Evolutionary conservation across 2,329 filamentous ascomycete species (phyloP), one percentile per base, ranked within the genome.

Genomic region (Xylaria arbuscula): DNA sequence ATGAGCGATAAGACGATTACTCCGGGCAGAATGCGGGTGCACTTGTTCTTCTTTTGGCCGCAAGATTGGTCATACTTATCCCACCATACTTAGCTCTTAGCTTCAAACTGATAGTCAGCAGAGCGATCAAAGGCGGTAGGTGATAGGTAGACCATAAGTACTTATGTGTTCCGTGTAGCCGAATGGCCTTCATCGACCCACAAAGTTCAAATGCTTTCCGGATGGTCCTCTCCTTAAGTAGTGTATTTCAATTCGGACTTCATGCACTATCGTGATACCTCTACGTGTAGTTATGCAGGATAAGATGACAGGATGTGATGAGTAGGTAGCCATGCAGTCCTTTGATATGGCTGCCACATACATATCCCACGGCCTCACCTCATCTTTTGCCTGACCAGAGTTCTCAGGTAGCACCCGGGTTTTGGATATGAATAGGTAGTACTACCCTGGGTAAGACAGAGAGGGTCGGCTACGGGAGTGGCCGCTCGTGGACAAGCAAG

Each of bases 251-350:
- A 28, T 28, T 28, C 2, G 3, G 28, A 28, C 2, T 28, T 28
- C 28, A 5, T 28, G 28, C 28, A 5, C 28, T 28, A 28, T 28
- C 2, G 28, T 5, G 28, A 28, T 28, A 5, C 3, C 5, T 28
- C 28, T 28, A 28, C 28, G 28, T 56, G 28, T 15, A 15, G 22
- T 36, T 45, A 50, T 45, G 32, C 40, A 54, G 55, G 58, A 19
- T 13, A 53, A 63, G 36, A 48, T 50, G 28, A 60, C 34, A 63
- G 48, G 51, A 51, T 28, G 10, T 54, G 48, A 48, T 64, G 32
- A 32, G 28, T 24, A 38, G 15, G 28, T 24, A 38, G 15, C 45
- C 15, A 38, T 61, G 61, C 51, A 42, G 34, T 56, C 40, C 50
- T 51, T 62, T 40, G 53, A 32, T 63, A 24, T 22, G 32, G 6